Percentiles rank a stretch among this genome's conserved stretches.
Conservation (phyloP, 192 early-diverging fungal species). For the Backusella westeae region DNA sequence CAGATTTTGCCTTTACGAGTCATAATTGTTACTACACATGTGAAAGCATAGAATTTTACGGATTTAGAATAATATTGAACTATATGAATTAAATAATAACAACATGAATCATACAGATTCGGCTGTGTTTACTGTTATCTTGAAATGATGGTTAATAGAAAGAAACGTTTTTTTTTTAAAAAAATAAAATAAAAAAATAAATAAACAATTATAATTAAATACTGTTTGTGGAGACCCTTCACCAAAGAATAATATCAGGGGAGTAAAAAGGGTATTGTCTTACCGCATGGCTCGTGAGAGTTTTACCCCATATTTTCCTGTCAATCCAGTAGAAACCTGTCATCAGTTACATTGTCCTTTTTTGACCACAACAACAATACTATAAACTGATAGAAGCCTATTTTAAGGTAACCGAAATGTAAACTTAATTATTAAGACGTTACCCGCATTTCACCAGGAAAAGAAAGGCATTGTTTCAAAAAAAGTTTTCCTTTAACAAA, state of each 20-base stretch:
- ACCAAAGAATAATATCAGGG: background rate
- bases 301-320: conserved; percentile 4
- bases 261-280: background rate
- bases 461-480: background rate
- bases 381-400: background rate
- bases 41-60: conserved; percentile 7
- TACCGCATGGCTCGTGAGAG: background rate
- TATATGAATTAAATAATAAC: background rate
- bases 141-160: background rate
- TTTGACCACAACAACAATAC: background rate
- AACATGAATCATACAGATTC: background rate
- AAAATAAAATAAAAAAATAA: background rate
- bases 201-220: background rate
- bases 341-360: background rate
- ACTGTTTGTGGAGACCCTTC: background rate
- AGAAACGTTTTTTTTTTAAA: background rate
- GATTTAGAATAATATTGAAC: background rate
- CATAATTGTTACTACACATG: background rate
- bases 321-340: background rate
- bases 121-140: background rate
- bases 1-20: background rate
- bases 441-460: background rate
- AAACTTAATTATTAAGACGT: conserved; percentile 5
- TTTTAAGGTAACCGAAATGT: background rate
- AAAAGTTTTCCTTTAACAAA: background rate